Evolutionary conservation across 208 protist species (phyloP), one percentile per base, ranked within the genome.

Genomic region (Naegleria fowleri): DNA sequence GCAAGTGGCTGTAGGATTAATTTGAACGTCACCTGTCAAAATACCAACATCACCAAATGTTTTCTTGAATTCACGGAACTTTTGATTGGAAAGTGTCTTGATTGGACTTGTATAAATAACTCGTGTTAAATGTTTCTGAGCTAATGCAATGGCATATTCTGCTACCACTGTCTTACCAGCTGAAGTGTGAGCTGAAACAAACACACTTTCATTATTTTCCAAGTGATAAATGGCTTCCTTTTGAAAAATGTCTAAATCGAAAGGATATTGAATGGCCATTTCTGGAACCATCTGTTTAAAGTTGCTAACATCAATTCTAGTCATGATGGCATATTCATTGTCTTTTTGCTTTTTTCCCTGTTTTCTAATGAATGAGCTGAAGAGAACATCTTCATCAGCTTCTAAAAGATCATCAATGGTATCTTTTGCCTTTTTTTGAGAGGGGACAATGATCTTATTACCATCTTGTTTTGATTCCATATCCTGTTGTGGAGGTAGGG

Each of bases 81-180:
- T 99, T 91, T 99, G 97, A 92, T 99, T 99, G 25, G 94, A 97
- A 25, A 99, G 91, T 16, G 97, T 97, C 92, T 99, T 99, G 90
- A 99, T 99, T 33, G 98, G 98, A 13, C 95, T 97, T 38, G 98
- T 99, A 92, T 99, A 99, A 43, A 99, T 95, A 0, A 96, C 96
- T 48, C 96, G 91, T 94, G 99, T 98, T 91, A 98, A 98, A 90
- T 98, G 97, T 9, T 97, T 95, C 52, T 99, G 94, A 39, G 97
- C 95, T 94, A 99, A 98, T 0, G 99, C 99, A 93, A 99, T 99
- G 67, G 98, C 98, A 93, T 99, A 99, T 90, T 99, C 96, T 16
- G 99, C 99, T 39, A 99, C 98, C 5, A 99, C 99, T 15, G 99
- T 99, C 94, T 99, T 99, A 90, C 99, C 99, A 43, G 99, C 99